These are phyloP conservation scores for Incumbomyces delicatus DNA, from an alignment of 2,329 filamentous ascomycete genomes.

Conservation along the genomic window DNA sequence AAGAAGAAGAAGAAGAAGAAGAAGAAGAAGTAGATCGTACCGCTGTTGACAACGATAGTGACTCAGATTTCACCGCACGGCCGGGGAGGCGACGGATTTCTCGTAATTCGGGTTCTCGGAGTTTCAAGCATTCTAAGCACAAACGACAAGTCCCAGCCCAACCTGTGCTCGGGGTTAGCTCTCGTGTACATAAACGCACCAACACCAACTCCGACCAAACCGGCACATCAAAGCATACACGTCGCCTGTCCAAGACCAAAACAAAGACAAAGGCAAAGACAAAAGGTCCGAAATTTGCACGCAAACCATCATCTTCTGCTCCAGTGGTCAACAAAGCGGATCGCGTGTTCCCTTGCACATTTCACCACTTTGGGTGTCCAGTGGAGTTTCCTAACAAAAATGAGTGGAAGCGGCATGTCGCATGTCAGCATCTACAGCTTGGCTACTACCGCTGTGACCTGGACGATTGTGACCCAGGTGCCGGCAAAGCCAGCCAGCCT, in stretches of 20 bases:
- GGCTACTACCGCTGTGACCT: slow-evolving; percentile 67
- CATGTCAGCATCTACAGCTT: slow-evolving; percentile 67
- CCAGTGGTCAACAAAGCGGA: slow-evolving; percentile 5
- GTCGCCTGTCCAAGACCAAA: slow-evolving; percentile 2
- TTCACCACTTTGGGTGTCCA: slow-evolving; percentile 64
- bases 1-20: slow-evolving; percentile 10
- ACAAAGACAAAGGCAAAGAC: neutral
- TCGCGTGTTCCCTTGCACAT: slow-evolving; percentile 62
- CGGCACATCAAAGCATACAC: neutral
- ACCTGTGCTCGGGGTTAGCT: neutral
- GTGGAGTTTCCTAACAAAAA: slow-evolving; percentile 73
- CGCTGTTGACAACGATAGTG: slow-evolving; percentile 7
- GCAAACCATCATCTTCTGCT: neutral
- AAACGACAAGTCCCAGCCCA: slow-evolving; percentile 3
- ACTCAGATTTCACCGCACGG: slow-evolving; percentile 11
- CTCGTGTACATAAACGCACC: slow-evolving; percentile 11
- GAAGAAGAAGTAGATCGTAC: neutral
- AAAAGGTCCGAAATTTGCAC: slow-evolving; percentile 1
- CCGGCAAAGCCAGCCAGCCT: slow-evolving; percentile 10
- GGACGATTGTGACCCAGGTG: slow-evolving; percentile 42
- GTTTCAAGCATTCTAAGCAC: slow-evolving; percentile 4
- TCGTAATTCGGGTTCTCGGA: slow-evolving; percentile 4
- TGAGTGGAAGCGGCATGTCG: slow-evolving; percentile 88
- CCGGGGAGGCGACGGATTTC: neutral
- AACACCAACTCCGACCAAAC: neutral